Base-by-base conservation (phyloP, 345 rosid genomes). In the Leavenworthia alabamica region DNA sequence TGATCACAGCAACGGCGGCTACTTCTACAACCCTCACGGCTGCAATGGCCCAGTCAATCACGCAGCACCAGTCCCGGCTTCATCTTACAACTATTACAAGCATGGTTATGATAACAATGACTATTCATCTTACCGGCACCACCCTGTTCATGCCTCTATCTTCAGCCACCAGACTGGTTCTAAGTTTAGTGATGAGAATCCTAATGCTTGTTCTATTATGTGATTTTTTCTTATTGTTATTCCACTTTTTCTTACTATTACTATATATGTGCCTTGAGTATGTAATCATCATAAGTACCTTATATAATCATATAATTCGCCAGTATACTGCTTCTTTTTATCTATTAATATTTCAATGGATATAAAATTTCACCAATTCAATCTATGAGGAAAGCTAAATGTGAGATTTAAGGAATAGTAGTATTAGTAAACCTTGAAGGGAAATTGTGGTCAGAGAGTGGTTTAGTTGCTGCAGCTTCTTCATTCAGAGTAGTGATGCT, bases 71-170 rank as follows among this genome's bases (percentile, higher is more conserved):
- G 81, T 77, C 19, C 89, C 90, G 1, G 64, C 84, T 0, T 89
- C 96, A 9, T 79, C 88, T 27, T 92, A 89, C 77, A 89, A 92
- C 45, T 92, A 85, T 70, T 82, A 81, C 78, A 92, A 85, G 73
- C 96, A 92, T 57, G 96, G 96, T 8, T 86, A 85, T 24, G 87
- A 83, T 44, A 79, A 64, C 71, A 75, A 49, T 15, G 79, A 76
- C 42, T 73, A 70, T 22, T 64, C 74, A 7, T 72, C 89, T 63
- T 78, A 82, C 60, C 62, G 59, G 20, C 79, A 79, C 16, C 82
- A 80, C 12, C 77, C 80, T 0, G 73, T 66, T 19, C 81, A 75
- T 13, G 71, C 96, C 9, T 75, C 78, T 40, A 66, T 80, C 32
- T 86, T 86, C 27, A 61, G 64, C 15, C 79, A 82, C 47, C 95